Conservation (phyloP, 495 filamentous ascomycete genomes). For the Aspergillus campestris region DNA sequence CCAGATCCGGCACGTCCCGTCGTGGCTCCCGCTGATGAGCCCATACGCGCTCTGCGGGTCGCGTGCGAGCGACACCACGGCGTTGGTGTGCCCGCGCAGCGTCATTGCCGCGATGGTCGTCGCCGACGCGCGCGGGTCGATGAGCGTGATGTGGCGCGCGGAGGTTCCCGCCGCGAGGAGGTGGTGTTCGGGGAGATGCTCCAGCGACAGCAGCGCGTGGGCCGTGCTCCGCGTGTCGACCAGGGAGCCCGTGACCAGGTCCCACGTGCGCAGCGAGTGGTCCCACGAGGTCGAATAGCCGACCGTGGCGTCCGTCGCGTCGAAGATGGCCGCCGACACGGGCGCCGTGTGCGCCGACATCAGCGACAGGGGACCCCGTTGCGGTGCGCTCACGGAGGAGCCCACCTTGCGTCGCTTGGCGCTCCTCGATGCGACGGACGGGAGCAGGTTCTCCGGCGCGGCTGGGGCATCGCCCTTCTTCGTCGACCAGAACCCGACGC, state of each 20-base stretch:
- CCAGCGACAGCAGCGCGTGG: conserved; percentile 70
- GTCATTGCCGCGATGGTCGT: conserved; percentile 73
- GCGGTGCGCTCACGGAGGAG: conserved; percentile 51
- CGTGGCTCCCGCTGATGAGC: conserved; percentile 74
- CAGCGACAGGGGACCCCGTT: conserved; percentile 71
- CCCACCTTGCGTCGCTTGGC: conserved; percentile 74
- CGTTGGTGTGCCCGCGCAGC: conserved; percentile 81
- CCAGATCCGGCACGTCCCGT: conserved; percentile 88
- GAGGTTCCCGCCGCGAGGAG: conserved; percentile 79
- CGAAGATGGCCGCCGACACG: conserved; percentile 71
- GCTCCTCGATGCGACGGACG: conserved; percentile 44
- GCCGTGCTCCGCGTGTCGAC: conserved; percentile 75
- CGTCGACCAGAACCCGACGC: conserved; percentile 76
- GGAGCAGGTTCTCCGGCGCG: conserved; percentile 56
- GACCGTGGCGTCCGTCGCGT: conserved; percentile 73
- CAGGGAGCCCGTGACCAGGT: conserved; percentile 64
- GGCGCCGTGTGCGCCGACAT: conserved; percentile 62
- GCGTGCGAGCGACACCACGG: conserved; percentile 59
- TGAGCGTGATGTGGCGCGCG: conserved; percentile 78
- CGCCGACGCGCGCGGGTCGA: conserved; percentile 75
- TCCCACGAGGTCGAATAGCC: conserved; percentile 86
- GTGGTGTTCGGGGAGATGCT: conserved; percentile 54
- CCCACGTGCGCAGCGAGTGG: conserved; percentile 83
- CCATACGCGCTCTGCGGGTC: conserved; percentile 69
- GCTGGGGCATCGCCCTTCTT: conserved; percentile 63